phyloP scores from a whole-genome alignment of 306 rosid genomes.

The Dryas octopetala region DNA sequence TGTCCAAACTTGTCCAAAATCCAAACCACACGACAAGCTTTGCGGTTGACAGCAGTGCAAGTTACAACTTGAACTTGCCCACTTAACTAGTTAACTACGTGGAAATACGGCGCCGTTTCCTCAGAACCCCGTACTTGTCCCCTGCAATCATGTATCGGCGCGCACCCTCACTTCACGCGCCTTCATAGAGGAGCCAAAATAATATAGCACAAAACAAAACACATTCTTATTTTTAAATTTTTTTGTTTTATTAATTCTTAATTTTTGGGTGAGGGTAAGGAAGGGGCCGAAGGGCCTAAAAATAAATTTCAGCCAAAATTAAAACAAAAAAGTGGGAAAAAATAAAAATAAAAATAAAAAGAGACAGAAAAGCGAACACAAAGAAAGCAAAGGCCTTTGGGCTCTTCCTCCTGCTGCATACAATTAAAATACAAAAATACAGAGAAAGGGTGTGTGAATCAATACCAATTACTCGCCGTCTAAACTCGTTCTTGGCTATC shows the following conservation, averaged over 20 bases:
- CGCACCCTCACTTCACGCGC: not conserved
- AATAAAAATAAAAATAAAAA: not conserved
- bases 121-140: not conserved
- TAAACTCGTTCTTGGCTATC: not conserved
- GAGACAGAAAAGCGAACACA: not conserved
- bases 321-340: not conserved
- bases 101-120: not conserved
- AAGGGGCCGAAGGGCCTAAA: too few relatives aligned
- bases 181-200: not conserved
- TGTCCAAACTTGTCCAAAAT: too few relatives aligned
- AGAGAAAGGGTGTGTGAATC: not conserved
- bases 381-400: not conserved
- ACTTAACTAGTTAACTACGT: not conserved
- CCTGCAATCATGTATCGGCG: not conserved
- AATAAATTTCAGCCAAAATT: too few relatives aligned
- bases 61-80: too few relatives aligned
- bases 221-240: too few relatives aligned
- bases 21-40: not conserved
- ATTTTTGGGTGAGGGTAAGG: too few relatives aligned
- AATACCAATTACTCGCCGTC: conserved; percentile 7
- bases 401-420: not conserved
- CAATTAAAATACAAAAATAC: not conserved
- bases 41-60: not conserved
- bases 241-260: too few relatives aligned
- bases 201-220: not conserved